Evolutionary conservation across 2,329 filamentous ascomycete species (phyloP), one percentile per base, ranked within the genome.

Genomic region (Verticillium nubilum): DNA sequence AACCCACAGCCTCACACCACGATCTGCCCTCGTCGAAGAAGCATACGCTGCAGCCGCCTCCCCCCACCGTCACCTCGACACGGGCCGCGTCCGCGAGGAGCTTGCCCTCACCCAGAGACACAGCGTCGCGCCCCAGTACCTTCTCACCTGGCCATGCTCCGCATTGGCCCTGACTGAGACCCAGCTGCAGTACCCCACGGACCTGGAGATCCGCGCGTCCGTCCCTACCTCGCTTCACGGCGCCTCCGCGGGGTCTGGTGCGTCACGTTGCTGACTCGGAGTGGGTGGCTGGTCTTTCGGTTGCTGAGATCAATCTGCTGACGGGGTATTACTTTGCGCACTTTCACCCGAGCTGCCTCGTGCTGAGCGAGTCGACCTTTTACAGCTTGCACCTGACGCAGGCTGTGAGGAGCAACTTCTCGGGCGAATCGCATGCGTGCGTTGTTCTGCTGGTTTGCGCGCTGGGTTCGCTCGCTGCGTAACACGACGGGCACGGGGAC

Each of bases 61-160:
- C 27, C 26, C 58, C n/a, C n/a, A n/a, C 25, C n/a, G 52, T 2
- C 28, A 55, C 6, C 52, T 55, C 5, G 52, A 42, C 28, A 54
- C 59, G 19, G 52, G 28, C 17, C 56, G 57, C 15, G 47, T 58
- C 3, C 35, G 53, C 15, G 52, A 58, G 13, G 58, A 61, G 31
- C 58, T 59, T 15, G 54, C 57, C 13, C 29, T 58, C 7, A 42
- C 55, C 5, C 33, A 61, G 17, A 54, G 35, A 19, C 60, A 61
- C 29, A 59, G 54, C n/a, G 55, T 52, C 10, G 58, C 60, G n/a
- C 60, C 60, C 6, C 57, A 59, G 55, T 58, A 61, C 52, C 52
- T 61, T 7, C 55, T 61, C 4, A 47, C 60, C 1, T 61, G 60
- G 58, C 19, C 47, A n/a, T 59, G 58, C 52, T 61, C 60, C 6